Evolutionary conservation across 306 rosid genomes (phyloP).

Genomic region (Senna tora): DNA sequence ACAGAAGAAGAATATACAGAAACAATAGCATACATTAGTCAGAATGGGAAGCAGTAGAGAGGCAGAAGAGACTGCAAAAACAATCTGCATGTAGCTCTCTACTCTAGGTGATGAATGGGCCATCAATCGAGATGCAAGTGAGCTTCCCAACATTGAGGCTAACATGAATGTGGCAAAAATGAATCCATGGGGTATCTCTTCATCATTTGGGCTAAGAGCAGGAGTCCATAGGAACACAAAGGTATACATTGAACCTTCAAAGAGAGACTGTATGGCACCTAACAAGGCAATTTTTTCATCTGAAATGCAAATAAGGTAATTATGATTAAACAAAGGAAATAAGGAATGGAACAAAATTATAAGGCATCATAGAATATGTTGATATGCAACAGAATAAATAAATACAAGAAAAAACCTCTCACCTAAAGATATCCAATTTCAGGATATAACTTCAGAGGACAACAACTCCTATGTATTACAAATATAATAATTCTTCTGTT

Average conservation of each 20-base stretch:
- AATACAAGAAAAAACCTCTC: constrained; percentile 11
- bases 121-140: constrained; percentile 81
- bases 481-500: constrained; percentile 2
- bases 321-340: constrained; percentile 25
- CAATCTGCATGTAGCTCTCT: constrained; percentile 93
- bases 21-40: constrained; percentile 64
- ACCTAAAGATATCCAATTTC: constrained; percentile 3
- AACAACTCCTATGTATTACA: constrained; percentile 23
- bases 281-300: constrained; percentile 85
- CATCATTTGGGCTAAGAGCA: constrained; percentile 90
- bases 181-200: constrained; percentile 91
- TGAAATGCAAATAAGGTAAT: constrained; percentile 40
- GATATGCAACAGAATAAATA: constrained; percentile 1
- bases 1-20: constrained; percentile 8
- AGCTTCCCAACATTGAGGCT: constrained; percentile 97
- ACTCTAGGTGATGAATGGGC: constrained; percentile 66
- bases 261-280: constrained; percentile 92
- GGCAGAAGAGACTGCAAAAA: constrained; percentile 64
- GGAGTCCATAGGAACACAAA: constrained; percentile 97
- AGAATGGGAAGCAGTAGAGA: constrained; percentile 78
- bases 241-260: constrained; percentile 97
- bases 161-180: constrained; percentile 96
- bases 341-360: constrained; percentile 13
- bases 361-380: constrained; percentile 13
- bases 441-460: not conserved